These are phyloP conservation scores for Pythium rishiriense DNA, from an alignment of 352 stramenopile genomes.

Conservation along the genomic window DNA sequence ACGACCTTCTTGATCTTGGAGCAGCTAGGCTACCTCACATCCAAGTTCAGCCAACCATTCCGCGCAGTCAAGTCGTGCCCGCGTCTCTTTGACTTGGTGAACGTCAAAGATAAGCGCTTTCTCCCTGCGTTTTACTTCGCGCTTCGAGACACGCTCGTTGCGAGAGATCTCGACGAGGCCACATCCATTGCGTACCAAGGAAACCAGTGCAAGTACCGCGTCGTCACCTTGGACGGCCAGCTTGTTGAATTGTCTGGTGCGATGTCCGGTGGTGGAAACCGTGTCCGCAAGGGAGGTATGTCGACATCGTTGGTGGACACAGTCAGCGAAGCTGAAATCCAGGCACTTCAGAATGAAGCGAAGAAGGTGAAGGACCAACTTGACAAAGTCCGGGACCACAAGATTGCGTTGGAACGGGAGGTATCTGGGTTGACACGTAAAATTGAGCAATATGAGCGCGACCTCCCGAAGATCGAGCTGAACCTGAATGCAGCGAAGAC, in stretches of 20 bases:
- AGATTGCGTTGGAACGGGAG: slow-evolving; percentile 81
- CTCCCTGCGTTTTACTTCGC: slow-evolving; percentile 95
- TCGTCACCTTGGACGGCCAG: slow-evolving; percentile 98
- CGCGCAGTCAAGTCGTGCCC: slow-evolving; percentile 48
- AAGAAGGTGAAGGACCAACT: slow-evolving; percentile 50
- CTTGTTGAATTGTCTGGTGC: slow-evolving; percentile 98
- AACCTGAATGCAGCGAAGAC: slow-evolving; percentile 71
- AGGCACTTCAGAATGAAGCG: slow-evolving; percentile 57
- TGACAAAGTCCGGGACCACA: slow-evolving; percentile 60
- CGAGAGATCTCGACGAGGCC: slow-evolving; percentile 93
- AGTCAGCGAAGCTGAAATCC: slow-evolving; percentile 64
- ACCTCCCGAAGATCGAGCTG: slow-evolving; percentile 91
- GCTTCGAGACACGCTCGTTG: slow-evolving; percentile 97
- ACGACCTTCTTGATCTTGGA: slow-evolving; percentile 99
- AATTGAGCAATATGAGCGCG: slow-evolving; percentile 89
- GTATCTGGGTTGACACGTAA: slow-evolving; percentile 77
- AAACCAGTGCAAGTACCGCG: slow-evolving; percentile 92
- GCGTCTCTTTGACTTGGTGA: slow-evolving; percentile 89
- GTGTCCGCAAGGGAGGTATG: slow-evolving; percentile 93
- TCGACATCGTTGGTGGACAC: slow-evolving; percentile 58
- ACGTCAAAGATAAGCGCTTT: slow-evolving; percentile 88
- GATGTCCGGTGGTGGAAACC: slow-evolving; percentile 98
- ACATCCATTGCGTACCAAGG: slow-evolving; percentile 90
- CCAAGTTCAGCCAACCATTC: slow-evolving; percentile 70
- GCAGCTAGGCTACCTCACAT: slow-evolving; percentile 89